phyloP scores from a whole-genome alignment of 352 stramenopile genomes.

The Phytopythium montanum region DNA sequence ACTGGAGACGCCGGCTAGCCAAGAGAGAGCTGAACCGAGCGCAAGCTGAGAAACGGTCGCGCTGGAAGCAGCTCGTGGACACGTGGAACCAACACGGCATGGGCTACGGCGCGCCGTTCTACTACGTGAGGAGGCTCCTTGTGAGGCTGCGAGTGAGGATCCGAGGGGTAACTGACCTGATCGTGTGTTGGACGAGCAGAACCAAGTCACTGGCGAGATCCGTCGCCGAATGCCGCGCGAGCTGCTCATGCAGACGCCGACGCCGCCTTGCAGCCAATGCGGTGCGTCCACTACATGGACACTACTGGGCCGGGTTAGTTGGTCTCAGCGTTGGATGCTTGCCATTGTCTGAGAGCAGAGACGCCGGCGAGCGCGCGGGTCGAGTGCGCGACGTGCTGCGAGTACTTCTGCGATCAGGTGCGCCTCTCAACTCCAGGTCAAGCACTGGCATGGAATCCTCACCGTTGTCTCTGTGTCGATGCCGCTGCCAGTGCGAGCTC shows the following conservation, averaged over 20 bases:
- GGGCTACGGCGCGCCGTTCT: slow-evolving; percentile 85
- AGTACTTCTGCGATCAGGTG: slow-evolving; percentile 89
- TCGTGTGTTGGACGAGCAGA: slow-evolving; percentile 29
- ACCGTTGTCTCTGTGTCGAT: background rate
- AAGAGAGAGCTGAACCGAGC: slow-evolving; percentile 24
- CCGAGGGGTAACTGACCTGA: background rate
- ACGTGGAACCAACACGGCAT: slow-evolving; percentile 68
- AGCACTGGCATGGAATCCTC: background rate
- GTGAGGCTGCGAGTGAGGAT: background rate
- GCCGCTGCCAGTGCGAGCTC: slow-evolving; percentile 51
- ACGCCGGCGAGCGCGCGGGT: slow-evolving; percentile 42
- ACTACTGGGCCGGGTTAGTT: background rate
- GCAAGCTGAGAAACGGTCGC: slow-evolving; percentile 38
- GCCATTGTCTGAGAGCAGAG: slow-evolving; percentile 23
- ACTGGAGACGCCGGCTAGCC: slow-evolving; percentile 53
- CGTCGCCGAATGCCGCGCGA: slow-evolving; percentile 89
- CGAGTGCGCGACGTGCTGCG: slow-evolving; percentile 87
- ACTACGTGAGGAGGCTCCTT: slow-evolving; percentile 67
- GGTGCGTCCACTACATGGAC: slow-evolving; percentile 20
- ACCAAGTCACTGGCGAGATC: slow-evolving; percentile 90
- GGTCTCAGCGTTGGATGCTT: slow-evolving; percentile 3
- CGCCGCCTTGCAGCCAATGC: slow-evolving; percentile 87
- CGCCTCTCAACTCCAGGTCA: background rate
- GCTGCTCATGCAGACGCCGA: slow-evolving; percentile 72
- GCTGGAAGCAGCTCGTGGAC: slow-evolving; percentile 93